Conservation (phyloP, 2,329 filamentous ascomycete genomes). For the Exophiala dermatitidis region DNA sequence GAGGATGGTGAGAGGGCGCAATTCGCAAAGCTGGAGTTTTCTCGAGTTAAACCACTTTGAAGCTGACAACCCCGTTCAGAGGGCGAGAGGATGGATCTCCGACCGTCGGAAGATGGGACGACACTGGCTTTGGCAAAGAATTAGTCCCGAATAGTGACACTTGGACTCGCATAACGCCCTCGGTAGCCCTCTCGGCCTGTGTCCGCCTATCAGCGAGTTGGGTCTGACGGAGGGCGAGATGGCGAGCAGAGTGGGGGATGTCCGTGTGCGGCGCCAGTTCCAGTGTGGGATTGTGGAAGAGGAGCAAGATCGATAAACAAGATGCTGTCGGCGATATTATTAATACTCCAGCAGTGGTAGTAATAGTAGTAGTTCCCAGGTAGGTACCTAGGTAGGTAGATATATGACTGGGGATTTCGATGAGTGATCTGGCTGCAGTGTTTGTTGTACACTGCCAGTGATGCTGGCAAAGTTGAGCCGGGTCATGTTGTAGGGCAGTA, state of each 20-base stretch:
- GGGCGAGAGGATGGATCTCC: neutral
- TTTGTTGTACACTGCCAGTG: too few species aligned
- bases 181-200: neutral
- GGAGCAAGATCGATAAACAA: neutral
- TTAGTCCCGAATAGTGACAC: neutral
- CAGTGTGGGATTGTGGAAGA: neutral
- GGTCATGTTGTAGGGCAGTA: too few species aligned
- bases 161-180: neutral
- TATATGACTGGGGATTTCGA: too few species aligned
- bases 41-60: neutral
- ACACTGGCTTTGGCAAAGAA: neutral
- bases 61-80: neutral
- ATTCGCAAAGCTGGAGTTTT: neutral
- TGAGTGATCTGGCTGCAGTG: too few species aligned
- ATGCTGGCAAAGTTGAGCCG: too few species aligned
- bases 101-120: neutral
- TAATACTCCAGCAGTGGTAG: too few species aligned
- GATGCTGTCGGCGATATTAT: too few species aligned
- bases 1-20: slow-evolving; percentile 4
- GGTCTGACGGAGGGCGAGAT: neutral
- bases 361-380: too few species aligned
- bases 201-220: neutral
- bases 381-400: too few species aligned
- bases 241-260: neutral
- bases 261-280: too few species aligned